Percentiles rank a stretch among this genome's conserved stretches.
These are phyloP conservation scores for Gonium pectorale DNA, from an alignment of 139 green algal genomes.

Conservation along the genomic window DNA sequence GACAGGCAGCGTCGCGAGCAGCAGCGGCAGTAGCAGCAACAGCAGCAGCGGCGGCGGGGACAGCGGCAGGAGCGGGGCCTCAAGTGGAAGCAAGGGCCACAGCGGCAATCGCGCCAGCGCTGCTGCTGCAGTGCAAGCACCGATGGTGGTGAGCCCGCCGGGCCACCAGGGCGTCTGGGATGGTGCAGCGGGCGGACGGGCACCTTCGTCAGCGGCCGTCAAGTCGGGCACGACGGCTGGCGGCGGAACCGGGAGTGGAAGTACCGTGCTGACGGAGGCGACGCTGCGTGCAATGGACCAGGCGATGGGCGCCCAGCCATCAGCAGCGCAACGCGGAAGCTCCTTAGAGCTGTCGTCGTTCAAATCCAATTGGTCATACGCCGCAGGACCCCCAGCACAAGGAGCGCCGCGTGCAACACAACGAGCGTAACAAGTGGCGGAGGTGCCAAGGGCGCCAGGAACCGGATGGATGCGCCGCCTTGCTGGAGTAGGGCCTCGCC, in stretches of 20 bases:
- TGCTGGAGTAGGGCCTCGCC: too few relatives aligned
- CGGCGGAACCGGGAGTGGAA: background rate
- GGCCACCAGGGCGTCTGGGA: too few relatives aligned
- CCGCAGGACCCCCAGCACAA: background rate
- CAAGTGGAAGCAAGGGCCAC: background rate
- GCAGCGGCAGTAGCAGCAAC: too few relatives aligned
- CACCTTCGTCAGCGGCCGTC: background rate
- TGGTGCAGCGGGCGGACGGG: too few relatives aligned
- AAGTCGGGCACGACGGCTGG: background rate
- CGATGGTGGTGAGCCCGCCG: too few relatives aligned
- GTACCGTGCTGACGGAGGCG: slow-evolving; percentile 7
- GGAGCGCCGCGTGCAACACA: background rate
- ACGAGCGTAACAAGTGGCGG: too few relatives aligned
- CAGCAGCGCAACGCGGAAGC: background rate
- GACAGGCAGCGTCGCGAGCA: background rate
- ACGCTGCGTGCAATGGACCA: slow-evolving; percentile 1
- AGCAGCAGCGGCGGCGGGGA: background rate
- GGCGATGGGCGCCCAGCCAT: background rate
- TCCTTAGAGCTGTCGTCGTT: slow-evolving; percentile 26
- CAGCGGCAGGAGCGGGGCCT: slow-evolving; percentile 9
- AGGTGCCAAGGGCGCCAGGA: too few relatives aligned
- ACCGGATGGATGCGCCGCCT: too few relatives aligned
- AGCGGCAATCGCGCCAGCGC: background rate
- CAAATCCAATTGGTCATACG: slow-evolving; percentile 4
- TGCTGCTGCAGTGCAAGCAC: background rate